phyloP scores from a whole-genome alignment of 495 filamentous ascomycete species.

The Bryoglossum gracile region DNA sequence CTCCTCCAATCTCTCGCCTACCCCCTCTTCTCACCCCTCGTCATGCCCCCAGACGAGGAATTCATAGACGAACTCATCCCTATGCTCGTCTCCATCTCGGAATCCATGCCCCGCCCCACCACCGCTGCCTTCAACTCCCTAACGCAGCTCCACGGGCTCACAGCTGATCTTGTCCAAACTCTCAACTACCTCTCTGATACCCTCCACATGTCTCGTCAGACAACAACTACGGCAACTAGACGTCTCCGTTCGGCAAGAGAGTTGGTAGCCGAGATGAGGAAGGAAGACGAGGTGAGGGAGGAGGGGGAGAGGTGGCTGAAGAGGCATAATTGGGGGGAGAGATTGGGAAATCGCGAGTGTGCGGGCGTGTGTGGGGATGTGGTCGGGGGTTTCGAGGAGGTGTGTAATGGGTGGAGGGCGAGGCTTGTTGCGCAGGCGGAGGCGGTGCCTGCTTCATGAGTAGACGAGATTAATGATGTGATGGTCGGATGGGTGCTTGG shows the following conservation, averaged over 20 bases:
- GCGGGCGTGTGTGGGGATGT: slow-evolving; percentile 75
- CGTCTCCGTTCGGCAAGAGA: slow-evolving; percentile 69
- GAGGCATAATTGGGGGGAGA: slow-evolving; percentile 70
- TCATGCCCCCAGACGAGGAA: slow-evolving; percentile 45
- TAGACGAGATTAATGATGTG: no score
- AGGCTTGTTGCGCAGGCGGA: slow-evolving; percentile 40
- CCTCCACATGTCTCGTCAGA: slow-evolving; percentile 88
- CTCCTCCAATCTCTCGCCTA: slow-evolving; percentile 73
- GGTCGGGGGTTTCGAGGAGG: slow-evolving; percentile 82
- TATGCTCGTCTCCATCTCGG: slow-evolving; percentile 48
- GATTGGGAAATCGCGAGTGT: slow-evolving; percentile 67
- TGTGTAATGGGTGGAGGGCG: slow-evolving; percentile 56
- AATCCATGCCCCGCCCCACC: slow-evolving; percentile 47
- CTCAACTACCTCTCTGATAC: slow-evolving; percentile 85
- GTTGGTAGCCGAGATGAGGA: slow-evolving; percentile 72
- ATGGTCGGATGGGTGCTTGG: no score
- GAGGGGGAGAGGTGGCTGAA: slow-evolving; percentile 75
- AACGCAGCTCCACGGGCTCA: slow-evolving; percentile 54
- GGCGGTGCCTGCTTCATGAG: slow-evolving; percentile 7
- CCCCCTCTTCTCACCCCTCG: slow-evolving; percentile 56
- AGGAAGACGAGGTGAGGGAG: slow-evolving; percentile 73
- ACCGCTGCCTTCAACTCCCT: slow-evolving; percentile 49
- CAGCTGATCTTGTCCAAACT: slow-evolving; percentile 67
- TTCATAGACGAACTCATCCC: slow-evolving; percentile 60
- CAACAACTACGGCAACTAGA: slow-evolving; percentile 69